phyloP scores from a whole-genome alignment of 2,329 filamentous ascomycete species.

The Penicillium sp. region DNA sequence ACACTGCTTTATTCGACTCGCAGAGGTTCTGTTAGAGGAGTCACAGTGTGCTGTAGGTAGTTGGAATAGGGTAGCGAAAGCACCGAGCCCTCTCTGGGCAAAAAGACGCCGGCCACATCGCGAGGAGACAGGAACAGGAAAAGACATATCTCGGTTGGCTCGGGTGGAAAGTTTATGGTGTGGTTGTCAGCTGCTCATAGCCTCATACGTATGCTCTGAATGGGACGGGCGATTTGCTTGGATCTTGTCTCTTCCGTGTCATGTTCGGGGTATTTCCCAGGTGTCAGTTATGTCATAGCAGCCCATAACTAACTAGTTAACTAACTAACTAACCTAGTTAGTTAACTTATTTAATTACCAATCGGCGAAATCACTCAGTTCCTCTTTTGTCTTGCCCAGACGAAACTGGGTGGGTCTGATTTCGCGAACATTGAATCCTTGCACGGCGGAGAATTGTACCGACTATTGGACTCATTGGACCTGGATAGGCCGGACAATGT shows the following conservation, averaged over 20 bases:
- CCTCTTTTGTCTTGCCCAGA: background rate
- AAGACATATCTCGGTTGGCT: background rate
- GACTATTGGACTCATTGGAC: background rate
- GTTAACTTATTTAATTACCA: background rate
- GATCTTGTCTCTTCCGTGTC: background rate
- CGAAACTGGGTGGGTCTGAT: conserved; percentile 2
- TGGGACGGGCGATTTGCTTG: background rate
- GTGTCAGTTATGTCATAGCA: no score
- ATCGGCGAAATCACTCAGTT: background rate
- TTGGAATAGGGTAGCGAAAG: background rate
- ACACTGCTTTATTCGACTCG: background rate
- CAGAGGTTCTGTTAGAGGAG: background rate
- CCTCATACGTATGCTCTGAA: background rate
- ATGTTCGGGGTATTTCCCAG: background rate
- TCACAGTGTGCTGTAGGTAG: background rate
- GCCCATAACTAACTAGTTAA: background rate
- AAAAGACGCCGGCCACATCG: background rate
- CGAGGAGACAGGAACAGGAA: background rate
- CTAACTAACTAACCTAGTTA: no score
- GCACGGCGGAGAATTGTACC: background rate
- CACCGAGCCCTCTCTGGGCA: background rate
- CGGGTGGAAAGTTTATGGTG: background rate
- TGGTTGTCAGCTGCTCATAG: background rate
- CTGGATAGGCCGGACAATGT: conserved; percentile 10
- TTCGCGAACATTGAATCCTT: conserved; percentile 16